Base-by-base conservation (phyloP, 2,329 filamentous ascomycete genomes). In the Fusarium chuoi region DNA sequence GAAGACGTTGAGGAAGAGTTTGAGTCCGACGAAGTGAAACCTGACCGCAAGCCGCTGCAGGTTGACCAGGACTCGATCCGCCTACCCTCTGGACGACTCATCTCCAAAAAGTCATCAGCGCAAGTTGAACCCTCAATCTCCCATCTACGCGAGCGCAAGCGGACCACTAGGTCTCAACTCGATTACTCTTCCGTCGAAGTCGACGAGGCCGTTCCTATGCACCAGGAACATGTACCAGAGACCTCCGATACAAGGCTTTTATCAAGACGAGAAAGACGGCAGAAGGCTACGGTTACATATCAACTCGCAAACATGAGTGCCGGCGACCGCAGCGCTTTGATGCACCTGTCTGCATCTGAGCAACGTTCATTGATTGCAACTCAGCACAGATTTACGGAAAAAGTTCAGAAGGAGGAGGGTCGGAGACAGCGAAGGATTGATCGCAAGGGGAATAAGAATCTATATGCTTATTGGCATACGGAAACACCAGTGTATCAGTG, bases 391-490 rank as follows among this genome's bases (percentile, higher is more conserved):
- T 30, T 68, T 15, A 63, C 38, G 9, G 65, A 69, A 17, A 69
- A 45, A 33, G 28, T 63, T 3, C 57, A 69, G 38, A 69, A 69
- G 57, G 38, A 69, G 4, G 66, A 69, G 11, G 48, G 38, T 18
- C 12, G 49, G 18, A 69, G 66, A 3, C 65, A 69, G 22, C 57
- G 65, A 2, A 69, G 46, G 35, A 44, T 69, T 24, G 66, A 69
- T 20, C 39, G 57, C 0, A 69, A 69, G 22, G 66, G 65, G 0
- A 69, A 69, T 0, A 69, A 69, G 33, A 69, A 69, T 28, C 2
- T 69, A 15, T 69, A 69, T 36, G 66, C 66, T 33, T 69, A 69
- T 33, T 69, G 66, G 66, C 4, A 69, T 33, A 69, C 66, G 2
- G 66, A 69, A 33, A 69, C 57, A 3, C 66, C 66, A 1, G 66